Percentiles rank a stretch among this genome's conserved stretches.
Conservation (phyloP, 139 green algal genomes). For the Micromonas pusilla region DNA sequence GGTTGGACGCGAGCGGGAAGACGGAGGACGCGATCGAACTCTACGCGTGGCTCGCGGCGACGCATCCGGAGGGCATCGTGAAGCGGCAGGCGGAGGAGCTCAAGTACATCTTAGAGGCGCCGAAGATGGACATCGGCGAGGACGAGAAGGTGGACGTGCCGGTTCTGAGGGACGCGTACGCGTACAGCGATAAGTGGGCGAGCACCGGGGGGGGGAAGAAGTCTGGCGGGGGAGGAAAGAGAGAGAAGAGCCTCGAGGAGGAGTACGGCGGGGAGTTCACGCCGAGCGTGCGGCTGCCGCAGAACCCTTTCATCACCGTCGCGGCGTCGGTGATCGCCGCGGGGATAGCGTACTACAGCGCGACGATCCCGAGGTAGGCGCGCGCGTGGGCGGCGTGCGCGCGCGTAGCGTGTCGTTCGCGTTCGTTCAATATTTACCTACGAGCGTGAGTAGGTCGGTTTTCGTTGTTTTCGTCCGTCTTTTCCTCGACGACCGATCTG, state of each 20-base stretch:
- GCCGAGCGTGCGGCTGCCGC: not conserved
- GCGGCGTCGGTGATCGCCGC: not conserved
- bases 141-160: slow-evolving; percentile 7
- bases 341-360: slow-evolving; percentile 5
- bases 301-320: not conserved
- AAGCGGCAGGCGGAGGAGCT: slow-evolving; percentile 14
- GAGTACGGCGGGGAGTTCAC: slow-evolving; percentile 4
- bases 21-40: not conserved
- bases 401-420: too few species aligned
- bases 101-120: slow-evolving; percentile 14
- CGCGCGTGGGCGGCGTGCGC: not conserved
- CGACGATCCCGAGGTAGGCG: not conserved
- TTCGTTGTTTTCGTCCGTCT: too few species aligned
- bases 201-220: not conserved
- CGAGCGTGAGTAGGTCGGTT: too few species aligned
- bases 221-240: not conserved
- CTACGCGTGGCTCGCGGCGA: not conserved
- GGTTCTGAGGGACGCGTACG: slow-evolving; percentile 2
- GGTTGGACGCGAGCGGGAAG: not conserved
- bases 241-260: slow-evolving; percentile 1
- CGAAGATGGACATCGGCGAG: slow-evolving; percentile 10
- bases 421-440: too few species aligned
- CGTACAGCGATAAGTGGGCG: slow-evolving; percentile 14
- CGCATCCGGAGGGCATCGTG: not conserved
- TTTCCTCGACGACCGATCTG: not conserved